Base-by-base conservation (phyloP, 2,329 filamentous ascomycete species). In the Tolypocladium ophioglossoides region DNA sequence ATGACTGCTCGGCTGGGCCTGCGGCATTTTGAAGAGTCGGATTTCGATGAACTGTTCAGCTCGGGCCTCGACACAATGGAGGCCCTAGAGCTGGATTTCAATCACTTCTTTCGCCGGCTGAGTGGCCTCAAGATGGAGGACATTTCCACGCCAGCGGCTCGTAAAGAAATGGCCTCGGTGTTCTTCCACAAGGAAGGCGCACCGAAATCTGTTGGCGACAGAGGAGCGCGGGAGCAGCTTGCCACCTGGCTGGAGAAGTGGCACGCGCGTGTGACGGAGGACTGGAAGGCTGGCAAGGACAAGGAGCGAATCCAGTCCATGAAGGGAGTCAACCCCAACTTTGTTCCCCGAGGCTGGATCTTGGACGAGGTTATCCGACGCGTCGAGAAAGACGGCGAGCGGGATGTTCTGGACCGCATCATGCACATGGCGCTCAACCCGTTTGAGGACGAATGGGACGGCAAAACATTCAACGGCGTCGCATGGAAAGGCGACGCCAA, bases 301-400 rank as follows among this genome's bases (percentile, higher is more conserved):
- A 74, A 71, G 3, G 80, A 86, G 62, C 78, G 92, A 57, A 80
- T 84, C 55, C 69, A 66, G 34, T 81, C 80, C 14, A 97, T 97
- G 94, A 89, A 87, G 72, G 76, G 74, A 30, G 87, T 91, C 24
- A 99, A 99, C 66, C 94, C 94, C 2, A 96, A 89, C 73, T 99
- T 99, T 64, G 77, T 96, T 0, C 90, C 94, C 0, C 82, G 91
- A 49, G 85, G 87, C 20, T 99, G 92, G 91, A 82, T 99, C 52
- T 76, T 99, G 22, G 92, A 97, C 67, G 94, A 99, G 70, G 69
- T 99, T 16, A 97, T 99, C 60, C 82, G 87, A 48, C 81, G 89
- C 11, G 91, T 97, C 0, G 90, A 97, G 70, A 89, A 89, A 67
- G 83, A 85, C 52, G 83, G 84, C 2, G 91, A 99, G 64, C 78